phyloP scores from a whole-genome alignment of 345 rosid genomes.

The Murraya paniculata region DNA sequence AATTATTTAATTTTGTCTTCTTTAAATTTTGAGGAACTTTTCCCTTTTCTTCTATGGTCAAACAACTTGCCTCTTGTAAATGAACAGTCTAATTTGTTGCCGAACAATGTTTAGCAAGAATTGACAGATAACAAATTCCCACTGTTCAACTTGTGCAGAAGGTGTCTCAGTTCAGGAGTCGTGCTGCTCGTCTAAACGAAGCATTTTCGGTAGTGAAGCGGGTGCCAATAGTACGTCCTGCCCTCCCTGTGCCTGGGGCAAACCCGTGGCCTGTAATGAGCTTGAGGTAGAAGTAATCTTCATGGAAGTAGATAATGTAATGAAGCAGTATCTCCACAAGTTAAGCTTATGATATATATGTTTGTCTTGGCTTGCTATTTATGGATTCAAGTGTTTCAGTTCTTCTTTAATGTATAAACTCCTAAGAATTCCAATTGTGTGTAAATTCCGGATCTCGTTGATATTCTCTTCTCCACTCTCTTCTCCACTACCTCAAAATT shows the following conservation, averaged over 20 bases:
- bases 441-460: slow-evolving; percentile 4
- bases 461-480: neutral
- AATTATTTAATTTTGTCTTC: neutral
- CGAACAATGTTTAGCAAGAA: neutral
- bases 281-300: slow-evolving; percentile 42
- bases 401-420: slow-evolving; percentile 8
- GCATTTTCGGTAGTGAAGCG: slow-evolving; percentile 84
- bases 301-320: neutral
- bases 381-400: slow-evolving; percentile 6
- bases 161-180: slow-evolving; percentile 68
- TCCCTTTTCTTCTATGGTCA: neutral
- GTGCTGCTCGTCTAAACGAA: slow-evolving; percentile 76
- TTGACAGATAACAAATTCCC: neutral
- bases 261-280: slow-evolving; percentile 85
- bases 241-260: slow-evolving; percentile 58
- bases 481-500: too few species aligned
- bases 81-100: neutral
- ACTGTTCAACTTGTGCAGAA: slow-evolving; percentile 41
- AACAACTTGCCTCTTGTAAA: neutral
- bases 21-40: neutral
- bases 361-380: slow-evolving; percentile 10
- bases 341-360: slow-evolving; percentile 9
- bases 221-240: slow-evolving; percentile 71
- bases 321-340: slow-evolving; percentile 14
- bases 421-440: slow-evolving; percentile 8